These are phyloP conservation scores for Cercophora scortea DNA, from an alignment of 495 filamentous ascomycete genomes.

Conservation along the genomic window DNA sequence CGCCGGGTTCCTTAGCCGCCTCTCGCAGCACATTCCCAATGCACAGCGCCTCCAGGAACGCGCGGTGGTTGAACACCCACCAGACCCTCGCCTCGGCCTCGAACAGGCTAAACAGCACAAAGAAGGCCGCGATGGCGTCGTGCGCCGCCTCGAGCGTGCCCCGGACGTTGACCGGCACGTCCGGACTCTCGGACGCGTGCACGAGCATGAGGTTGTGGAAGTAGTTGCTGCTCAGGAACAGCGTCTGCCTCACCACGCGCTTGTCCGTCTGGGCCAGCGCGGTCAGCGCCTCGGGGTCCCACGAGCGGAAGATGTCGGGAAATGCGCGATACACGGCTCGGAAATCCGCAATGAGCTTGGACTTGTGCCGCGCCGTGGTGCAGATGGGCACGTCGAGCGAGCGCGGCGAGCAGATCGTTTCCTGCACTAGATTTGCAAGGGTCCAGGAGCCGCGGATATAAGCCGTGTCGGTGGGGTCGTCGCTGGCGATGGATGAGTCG, in stretches of 20 bases:
- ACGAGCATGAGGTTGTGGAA: slow-evolving; percentile 69
- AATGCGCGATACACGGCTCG: slow-evolving; percentile 55
- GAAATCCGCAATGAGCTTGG: slow-evolving; percentile 53
- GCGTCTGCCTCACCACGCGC: slow-evolving; percentile 55
- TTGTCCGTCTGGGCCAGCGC: slow-evolving; percentile 44
- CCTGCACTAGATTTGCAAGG: slow-evolving; percentile 62
- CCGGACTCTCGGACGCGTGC: slow-evolving; percentile 51
- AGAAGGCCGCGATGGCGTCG: slow-evolving; percentile 55
- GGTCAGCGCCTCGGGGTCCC: slow-evolving; percentile 45
- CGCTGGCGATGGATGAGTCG: slow-evolving; percentile 35
- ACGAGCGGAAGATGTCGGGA: slow-evolving; percentile 53
- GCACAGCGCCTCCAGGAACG: slow-evolving; percentile 60
- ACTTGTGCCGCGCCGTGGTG: slow-evolving; percentile 49
- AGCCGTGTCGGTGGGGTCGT: slow-evolving; percentile 50
- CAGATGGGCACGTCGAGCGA: slow-evolving; percentile 59
- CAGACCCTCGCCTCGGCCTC: slow-evolving; percentile 60
- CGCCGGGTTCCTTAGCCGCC: slow-evolving; percentile 22
- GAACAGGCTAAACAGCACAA: slow-evolving; percentile 55
- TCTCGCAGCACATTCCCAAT: slow-evolving; percentile 39
- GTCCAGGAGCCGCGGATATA: slow-evolving; percentile 67
- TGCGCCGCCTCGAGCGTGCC: slow-evolving; percentile 63
- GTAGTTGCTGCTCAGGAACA: slow-evolving; percentile 64
- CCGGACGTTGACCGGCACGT: slow-evolving; percentile 53
- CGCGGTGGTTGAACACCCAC: slow-evolving; percentile 71
- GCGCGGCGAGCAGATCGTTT: slow-evolving; percentile 57